A percentile compares a stretch with the other conserved stretches of the same genome.
Conservation (phyloP, 176 grass and related monocot genomes). For the Guadua angustifolia region DNA sequence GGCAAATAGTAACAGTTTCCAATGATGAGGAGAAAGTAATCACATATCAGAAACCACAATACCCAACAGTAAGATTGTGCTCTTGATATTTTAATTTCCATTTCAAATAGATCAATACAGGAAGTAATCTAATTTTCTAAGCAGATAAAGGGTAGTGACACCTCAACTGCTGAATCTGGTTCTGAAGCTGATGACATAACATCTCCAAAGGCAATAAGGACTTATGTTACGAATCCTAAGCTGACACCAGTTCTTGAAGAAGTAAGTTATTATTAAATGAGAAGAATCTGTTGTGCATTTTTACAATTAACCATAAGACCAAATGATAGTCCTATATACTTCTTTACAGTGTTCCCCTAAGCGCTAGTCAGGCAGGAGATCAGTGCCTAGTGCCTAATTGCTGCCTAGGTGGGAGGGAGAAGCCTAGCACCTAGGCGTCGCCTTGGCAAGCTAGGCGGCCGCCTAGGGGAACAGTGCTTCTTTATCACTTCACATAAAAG, state of each 20-base stretch:
- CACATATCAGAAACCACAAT: conserved; percentile 46
- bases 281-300: background rate
- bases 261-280: conserved; percentile 27
- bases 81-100: background rate
- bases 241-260: conserved; percentile 50
- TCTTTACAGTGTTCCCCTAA: background rate
- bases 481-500: background rate
- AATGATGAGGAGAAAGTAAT: conserved; percentile 50
- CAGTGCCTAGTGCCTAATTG: too few relatives aligned
- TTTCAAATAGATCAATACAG: background rate
- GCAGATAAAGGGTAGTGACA: conserved; percentile 55
- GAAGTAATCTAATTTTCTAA: conserved; percentile 7
- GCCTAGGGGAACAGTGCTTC: too few relatives aligned
- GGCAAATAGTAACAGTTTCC: conserved; percentile 59
- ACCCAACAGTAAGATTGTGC: conserved; percentile 35
- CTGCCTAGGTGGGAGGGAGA: too few relatives aligned
- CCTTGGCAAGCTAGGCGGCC: too few relatives aligned
- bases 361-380: too few relatives aligned
- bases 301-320: background rate
- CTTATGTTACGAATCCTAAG: conserved; percentile 32
- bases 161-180: conserved; percentile 53
- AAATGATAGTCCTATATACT: background rate
- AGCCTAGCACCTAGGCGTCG: too few relatives aligned
- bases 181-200: conserved; percentile 50
- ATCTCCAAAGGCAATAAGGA: conserved; percentile 36